Conservation (phyloP, 2,329 filamentous ascomycete species). For the Colletotrichum trifolii region DNA sequence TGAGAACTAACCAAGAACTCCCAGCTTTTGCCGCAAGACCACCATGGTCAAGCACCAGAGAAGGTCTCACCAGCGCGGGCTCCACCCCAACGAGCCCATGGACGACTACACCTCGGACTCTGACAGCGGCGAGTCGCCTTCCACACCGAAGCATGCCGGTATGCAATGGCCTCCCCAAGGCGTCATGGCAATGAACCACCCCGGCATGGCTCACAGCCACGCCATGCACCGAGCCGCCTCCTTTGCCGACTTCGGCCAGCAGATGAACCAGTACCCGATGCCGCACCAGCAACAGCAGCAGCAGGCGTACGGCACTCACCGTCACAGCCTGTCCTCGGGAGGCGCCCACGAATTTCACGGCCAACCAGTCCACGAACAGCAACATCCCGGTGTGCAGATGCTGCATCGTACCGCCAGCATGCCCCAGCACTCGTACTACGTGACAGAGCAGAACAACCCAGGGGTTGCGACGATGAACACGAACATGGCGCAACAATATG, state of each 20-base stretch:
- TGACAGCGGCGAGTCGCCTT: slow-evolving; percentile 68
- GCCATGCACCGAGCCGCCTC: slow-evolving; percentile 63
- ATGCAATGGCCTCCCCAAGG: slow-evolving; percentile 63
- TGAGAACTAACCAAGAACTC: slow-evolving; percentile 38
- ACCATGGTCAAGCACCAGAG: slow-evolving; percentile 77
- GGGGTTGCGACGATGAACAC: slow-evolving; percentile 71
- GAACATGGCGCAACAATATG: slow-evolving; percentile 60
- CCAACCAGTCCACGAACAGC: slow-evolving; percentile 52
- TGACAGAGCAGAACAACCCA: slow-evolving; percentile 71
- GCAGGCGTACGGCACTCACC: slow-evolving; percentile 52
- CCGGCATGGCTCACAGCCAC: slow-evolving; percentile 50
- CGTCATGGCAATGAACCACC: slow-evolving; percentile 52
- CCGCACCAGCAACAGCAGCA: slow-evolving; percentile 48
- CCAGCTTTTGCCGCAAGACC: slow-evolving; percentile 77
- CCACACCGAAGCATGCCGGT: slow-evolving; percentile 65
- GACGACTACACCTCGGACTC: slow-evolving; percentile 67
- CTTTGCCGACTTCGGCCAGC: slow-evolving; percentile 65
- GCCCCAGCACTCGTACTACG: slow-evolving; percentile 62
- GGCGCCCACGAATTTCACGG: slow-evolving; percentile 58
- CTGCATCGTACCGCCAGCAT: slow-evolving; percentile 61
- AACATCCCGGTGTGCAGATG: slow-evolving; percentile 58
- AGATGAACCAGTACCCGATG: slow-evolving; percentile 58
- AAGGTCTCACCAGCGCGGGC: slow-evolving; percentile 68
- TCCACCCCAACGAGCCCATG: slow-evolving; percentile 63
- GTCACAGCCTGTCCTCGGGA: slow-evolving; percentile 58